phyloP scores from a whole-genome alignment of 2,329 filamentous ascomycete species.

The Ophiosphaerella narmari region DNA sequence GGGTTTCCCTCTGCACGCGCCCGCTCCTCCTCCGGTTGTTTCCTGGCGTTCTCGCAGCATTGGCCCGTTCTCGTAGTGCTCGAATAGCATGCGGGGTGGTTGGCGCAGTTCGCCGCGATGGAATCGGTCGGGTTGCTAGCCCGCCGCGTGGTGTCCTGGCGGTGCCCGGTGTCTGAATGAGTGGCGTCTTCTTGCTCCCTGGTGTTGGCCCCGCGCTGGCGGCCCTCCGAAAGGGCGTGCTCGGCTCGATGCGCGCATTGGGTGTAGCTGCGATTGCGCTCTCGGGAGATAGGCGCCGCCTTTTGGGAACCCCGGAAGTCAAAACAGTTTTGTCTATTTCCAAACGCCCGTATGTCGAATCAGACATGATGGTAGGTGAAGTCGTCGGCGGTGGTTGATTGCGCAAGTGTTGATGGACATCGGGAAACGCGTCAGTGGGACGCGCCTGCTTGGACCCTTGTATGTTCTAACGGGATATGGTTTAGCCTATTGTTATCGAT shows the following conservation, averaged over 20 bases:
- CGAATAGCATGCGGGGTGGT: slow-evolving; percentile 61
- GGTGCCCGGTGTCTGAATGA: slow-evolving; percentile 42
- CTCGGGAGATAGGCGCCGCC: slow-evolving; percentile 39
- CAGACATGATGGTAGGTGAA: slow-evolving; percentile 34
- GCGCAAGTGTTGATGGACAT: slow-evolving; percentile 22
- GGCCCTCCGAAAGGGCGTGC: slow-evolving; percentile 43
- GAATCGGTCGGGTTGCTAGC: slow-evolving; percentile 38
- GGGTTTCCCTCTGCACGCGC: slow-evolving; percentile 58
- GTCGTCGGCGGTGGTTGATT: slow-evolving; percentile 4
- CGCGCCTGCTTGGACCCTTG: slow-evolving; percentile 16
- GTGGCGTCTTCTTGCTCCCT: slow-evolving; percentile 37
- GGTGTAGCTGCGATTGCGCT: slow-evolving; percentile 33
- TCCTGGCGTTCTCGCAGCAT: slow-evolving; percentile 56
- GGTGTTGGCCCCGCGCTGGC: slow-evolving; percentile 41
- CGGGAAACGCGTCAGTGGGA: slow-evolving; percentile 24
- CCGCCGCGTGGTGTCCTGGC: slow-evolving; percentile 42
- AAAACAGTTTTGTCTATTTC: no score
- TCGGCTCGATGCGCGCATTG: slow-evolving; percentile 25
- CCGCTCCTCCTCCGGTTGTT: slow-evolving; percentile 55
- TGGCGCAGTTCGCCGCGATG: slow-evolving; percentile 48
- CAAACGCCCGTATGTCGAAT: slow-evolving; percentile 24
- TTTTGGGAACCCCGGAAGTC: slow-evolving; percentile 25
- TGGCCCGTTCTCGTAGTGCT: slow-evolving; percentile 57
- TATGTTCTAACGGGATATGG: slow-evolving; percentile 3
- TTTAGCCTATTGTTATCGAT: slow-evolving; percentile 35